Conservation (phyloP, 2,329 filamentous ascomycete genomes). For the Diatrype stigma region DNA sequence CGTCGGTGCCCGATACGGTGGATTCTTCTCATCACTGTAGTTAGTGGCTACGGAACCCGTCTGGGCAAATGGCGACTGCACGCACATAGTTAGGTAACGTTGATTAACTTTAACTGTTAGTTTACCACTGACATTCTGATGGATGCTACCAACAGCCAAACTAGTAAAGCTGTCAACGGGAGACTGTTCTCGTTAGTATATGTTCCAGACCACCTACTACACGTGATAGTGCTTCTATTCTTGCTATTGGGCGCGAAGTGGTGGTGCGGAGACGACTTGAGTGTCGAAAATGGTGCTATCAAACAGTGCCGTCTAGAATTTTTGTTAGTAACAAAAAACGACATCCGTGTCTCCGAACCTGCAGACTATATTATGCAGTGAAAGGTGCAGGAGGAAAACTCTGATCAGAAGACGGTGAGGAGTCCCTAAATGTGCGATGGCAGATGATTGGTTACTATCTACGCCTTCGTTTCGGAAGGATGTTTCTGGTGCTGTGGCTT, state of each 20-base stretch:
- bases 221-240: no score
- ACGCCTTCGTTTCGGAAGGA: background rate
- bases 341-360: background rate
- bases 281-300: background rate
- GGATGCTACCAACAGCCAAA: background rate
- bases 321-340: background rate
- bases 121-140: background rate
- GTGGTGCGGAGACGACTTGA: background rate
- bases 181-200: background rate
- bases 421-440: background rate
- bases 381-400: background rate
- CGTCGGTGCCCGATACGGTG: background rate
- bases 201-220: background rate
- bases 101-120: no score
- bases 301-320: background rate
- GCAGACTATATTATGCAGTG: background rate
- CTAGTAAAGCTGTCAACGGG: background rate
- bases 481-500: background rate
- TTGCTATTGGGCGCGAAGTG: no score
- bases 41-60: background rate
- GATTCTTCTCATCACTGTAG: background rate
- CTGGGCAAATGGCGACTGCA: background rate
- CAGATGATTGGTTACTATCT: background rate
- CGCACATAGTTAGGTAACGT: no score
- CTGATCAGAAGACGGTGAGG: background rate